Conservation (phyloP, 2,329 filamentous ascomycete genomes). For the Lizonia empirigonia region DNA sequence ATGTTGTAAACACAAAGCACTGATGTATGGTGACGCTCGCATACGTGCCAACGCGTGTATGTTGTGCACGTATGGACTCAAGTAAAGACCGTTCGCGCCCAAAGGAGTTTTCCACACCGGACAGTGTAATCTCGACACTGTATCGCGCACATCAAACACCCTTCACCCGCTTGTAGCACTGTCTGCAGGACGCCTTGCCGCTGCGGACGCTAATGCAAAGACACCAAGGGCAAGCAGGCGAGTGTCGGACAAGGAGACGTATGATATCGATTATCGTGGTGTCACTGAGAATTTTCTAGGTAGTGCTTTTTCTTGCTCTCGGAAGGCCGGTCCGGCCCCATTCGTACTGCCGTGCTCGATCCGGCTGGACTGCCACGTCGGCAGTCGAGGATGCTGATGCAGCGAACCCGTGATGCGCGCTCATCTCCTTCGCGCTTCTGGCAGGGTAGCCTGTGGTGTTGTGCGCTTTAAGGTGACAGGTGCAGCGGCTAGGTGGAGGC, state of each 20-base stretch:
- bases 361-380: slow-evolving; percentile 24
- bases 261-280: slow-evolving; percentile 26
- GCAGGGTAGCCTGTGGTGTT: slow-evolving; percentile 10
- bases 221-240: slow-evolving; percentile 5
- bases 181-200: slow-evolving; percentile 27
- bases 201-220: slow-evolving; percentile 18
- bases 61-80: slow-evolving; percentile 8
- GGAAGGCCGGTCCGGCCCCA: not conserved
- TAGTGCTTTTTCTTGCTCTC: slow-evolving; percentile 11
- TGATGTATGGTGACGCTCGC: slow-evolving; percentile 4
- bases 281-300: slow-evolving; percentile 8
- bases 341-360: not conserved
- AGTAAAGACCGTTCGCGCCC: slow-evolving; percentile 1
- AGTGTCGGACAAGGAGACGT: slow-evolving; percentile 9
- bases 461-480: slow-evolving; percentile 13
- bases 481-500: slow-evolving; percentile 15
- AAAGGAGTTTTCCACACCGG: not conserved
- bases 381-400: slow-evolving; percentile 8
- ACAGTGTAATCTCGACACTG: slow-evolving; percentile 4
- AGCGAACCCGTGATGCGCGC: slow-evolving; percentile 22
- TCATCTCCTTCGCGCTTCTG: slow-evolving; percentile 22
- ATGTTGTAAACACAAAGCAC: slow-evolving; percentile 7
- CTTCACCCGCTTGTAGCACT: slow-evolving; percentile 7
- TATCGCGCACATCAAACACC: slow-evolving; percentile 5
- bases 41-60: slow-evolving; percentile 2